Conservation (phyloP, 2,329 filamentous ascomycete genomes). For the Aspergillus unguis region DNA sequence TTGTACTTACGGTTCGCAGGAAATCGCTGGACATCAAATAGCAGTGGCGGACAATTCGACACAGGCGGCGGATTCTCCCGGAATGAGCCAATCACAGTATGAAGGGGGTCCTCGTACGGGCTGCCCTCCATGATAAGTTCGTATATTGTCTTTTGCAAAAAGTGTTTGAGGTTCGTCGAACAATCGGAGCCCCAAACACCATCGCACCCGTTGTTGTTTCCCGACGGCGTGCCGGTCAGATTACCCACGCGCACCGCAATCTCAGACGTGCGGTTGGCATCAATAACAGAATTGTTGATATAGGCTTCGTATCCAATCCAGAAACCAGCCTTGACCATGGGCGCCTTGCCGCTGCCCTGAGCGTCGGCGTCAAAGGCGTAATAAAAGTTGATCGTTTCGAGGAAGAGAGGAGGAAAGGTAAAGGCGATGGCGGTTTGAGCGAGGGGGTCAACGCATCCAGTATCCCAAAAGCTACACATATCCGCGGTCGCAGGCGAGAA, state of each 20-base stretch:
- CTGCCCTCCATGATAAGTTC: conserved; percentile 24
- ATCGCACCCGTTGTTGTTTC: conserved; percentile 37
- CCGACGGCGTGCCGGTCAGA: conserved; percentile 33
- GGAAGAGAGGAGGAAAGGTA: conserved; percentile 34
- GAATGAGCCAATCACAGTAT: conserved; percentile 30
- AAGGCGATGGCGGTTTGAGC: conserved; percentile 37
- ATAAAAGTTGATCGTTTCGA: conserved; percentile 31
- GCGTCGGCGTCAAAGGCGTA: conserved; percentile 36
- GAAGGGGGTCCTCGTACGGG: conserved; percentile 29
- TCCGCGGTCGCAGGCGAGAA: conserved; percentile 26
- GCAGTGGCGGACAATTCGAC: conserved; percentile 27
- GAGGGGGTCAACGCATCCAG: conserved; percentile 36
- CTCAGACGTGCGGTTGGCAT: conserved; percentile 36
- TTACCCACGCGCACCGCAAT: conserved; percentile 37
- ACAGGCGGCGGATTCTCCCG: conserved; percentile 21
- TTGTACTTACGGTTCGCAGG: conserved; percentile 32
- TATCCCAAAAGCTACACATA: conserved; percentile 36
- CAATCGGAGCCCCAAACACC: conserved; percentile 36
- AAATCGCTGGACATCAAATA: conserved; percentile 34
- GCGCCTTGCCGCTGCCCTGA: conserved; percentile 29
- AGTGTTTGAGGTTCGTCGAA: conserved; percentile 29
- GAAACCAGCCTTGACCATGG: conserved; percentile 36
- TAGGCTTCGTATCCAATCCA: conserved; percentile 36
- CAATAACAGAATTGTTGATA: conserved; percentile 26
- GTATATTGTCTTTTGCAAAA: conserved; percentile 28